Conservation (phyloP, 2,329 filamentous ascomycete genomes). For the Sporothrix schenckii region DNA sequence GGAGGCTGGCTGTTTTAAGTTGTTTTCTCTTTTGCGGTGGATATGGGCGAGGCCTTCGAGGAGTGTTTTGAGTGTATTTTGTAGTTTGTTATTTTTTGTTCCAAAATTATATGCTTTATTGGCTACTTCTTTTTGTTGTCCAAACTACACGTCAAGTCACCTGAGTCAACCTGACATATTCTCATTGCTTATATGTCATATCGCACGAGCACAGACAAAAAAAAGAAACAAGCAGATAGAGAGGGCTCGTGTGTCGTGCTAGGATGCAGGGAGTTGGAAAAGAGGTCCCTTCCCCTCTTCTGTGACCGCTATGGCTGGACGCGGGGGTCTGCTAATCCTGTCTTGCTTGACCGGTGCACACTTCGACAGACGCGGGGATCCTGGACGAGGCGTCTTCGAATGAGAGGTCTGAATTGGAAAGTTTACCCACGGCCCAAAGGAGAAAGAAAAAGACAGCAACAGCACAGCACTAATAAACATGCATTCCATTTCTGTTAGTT, state of each 20-base stretch:
- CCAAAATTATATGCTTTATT: neutral
- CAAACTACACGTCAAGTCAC: neutral
- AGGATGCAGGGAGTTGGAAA: constrained; percentile 1
- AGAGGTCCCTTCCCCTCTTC: neutral
- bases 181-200: neutral
- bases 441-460: neutral
- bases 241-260: constrained; percentile 9
- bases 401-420: too few species aligned
- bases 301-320: neutral
- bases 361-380: neutral
- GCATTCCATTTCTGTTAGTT: neutral
- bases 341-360: constrained; percentile 5
- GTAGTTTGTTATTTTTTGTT: neutral
- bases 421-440: too few species aligned
- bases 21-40: neutral
- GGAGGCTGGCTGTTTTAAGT: constrained; percentile 1
- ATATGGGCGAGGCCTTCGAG: neutral
- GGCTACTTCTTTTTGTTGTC: neutral
- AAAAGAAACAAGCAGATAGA: neutral
- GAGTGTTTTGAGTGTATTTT: neutral
- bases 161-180: neutral
- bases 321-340: neutral
- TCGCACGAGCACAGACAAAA: neutral
- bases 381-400: neutral
- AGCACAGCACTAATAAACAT: neutral